Percentiles rank a stretch among this genome's conserved stretches.
Conservation (phyloP, 495 filamentous ascomycete genomes). For the Haplographium delicatum region DNA sequence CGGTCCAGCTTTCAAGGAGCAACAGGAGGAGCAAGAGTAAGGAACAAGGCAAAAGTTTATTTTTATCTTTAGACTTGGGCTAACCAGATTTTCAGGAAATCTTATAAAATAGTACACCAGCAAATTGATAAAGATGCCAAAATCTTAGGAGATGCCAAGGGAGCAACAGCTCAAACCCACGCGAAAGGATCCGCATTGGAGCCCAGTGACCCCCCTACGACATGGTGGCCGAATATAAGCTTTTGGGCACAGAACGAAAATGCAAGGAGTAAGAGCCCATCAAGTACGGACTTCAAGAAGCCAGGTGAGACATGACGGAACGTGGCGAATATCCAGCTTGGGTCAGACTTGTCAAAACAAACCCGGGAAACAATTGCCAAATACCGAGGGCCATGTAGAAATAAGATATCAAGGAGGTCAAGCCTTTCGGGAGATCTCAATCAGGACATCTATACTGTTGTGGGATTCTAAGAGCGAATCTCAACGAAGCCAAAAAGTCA, state of each 20-base stretch:
- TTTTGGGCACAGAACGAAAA: slow-evolving; percentile 10
- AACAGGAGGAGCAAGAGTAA: slow-evolving; percentile 27
- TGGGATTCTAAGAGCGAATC: too few relatives aligned
- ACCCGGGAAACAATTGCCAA: too few relatives aligned
- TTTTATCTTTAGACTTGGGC: background rate
- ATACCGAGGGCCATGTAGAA: too few relatives aligned
- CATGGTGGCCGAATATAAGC: slow-evolving; percentile 18
- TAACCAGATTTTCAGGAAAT: slow-evolving; percentile 10
- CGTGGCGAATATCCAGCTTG: too few relatives aligned
- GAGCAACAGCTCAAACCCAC: slow-evolving; percentile 4
- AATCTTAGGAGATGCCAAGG: slow-evolving; percentile 4
- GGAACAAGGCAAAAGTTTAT: background rate
- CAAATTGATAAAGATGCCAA: background rate
- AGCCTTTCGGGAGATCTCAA: too few relatives aligned
- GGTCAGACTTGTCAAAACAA: too few relatives aligned
- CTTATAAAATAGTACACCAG: slow-evolving; percentile 3
- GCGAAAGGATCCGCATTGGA: slow-evolving; percentile 10
- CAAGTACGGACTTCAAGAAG: too few relatives aligned
- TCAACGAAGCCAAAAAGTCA: too few relatives aligned
- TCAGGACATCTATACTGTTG: too few relatives aligned
- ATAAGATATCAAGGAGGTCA: too few relatives aligned
- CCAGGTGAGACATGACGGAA: too few relatives aligned
- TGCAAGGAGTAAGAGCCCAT: background rate
- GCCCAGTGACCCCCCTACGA: slow-evolving; percentile 3
- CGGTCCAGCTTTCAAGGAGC: slow-evolving; percentile 33